Base-by-base conservation (phyloP, 139 green algal genomes). In the Chlorella sorokiniana region DNA sequence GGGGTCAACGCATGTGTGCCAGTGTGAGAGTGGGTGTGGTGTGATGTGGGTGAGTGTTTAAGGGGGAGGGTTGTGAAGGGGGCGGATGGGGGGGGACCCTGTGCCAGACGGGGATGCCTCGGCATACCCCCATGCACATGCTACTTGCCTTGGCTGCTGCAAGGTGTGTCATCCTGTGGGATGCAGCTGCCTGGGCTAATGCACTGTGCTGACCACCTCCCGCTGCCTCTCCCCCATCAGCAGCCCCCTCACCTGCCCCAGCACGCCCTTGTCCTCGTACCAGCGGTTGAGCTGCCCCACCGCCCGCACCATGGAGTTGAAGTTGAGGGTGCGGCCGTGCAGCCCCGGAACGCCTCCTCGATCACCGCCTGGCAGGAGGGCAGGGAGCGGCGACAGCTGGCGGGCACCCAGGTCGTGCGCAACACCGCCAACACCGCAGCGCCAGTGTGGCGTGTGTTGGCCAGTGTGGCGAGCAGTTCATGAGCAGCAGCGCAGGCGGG, bases 181-280 rank as follows among this genome's bases (percentile, higher is more conserved):
- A n/a, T n/a, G n/a, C n/a, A n/a, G n/a, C n/a, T n/a, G n/a, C n/a
- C n/a, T n/a, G n/a, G n/a, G n/a, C n/a, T n/a, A n/a, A n/a, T n/a
- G n/a, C n/a, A n/a, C n/a, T 76, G 25, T 6, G 72, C 41, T 27
- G 5, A 59, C 52, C 35, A 27, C 38, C 70, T 63, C 29, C 6
- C 40, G 9, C 41, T 67, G 45, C 27, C 9, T 48, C n/a, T 69
- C 54, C 38, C 44, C 27, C 54, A 74, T 41, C 16, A 86, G 85
- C 64, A 90, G 86, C 35, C 89, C 83, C 9, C 86, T 87, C 38
- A 96, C 91, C 93, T 98, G 94, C 0, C 95, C 96, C 73, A 97
- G 86, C 56, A 98, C 83, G 45, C 96, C 96, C 8, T 89, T 76
- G 29, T 96, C 85, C 37, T 90, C 82, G 86, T 99, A 99, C 96